These are phyloP conservation scores for Fraxinus anomala DNA, from an alignment of 257 asterid species.

Conservation along the genomic window DNA sequence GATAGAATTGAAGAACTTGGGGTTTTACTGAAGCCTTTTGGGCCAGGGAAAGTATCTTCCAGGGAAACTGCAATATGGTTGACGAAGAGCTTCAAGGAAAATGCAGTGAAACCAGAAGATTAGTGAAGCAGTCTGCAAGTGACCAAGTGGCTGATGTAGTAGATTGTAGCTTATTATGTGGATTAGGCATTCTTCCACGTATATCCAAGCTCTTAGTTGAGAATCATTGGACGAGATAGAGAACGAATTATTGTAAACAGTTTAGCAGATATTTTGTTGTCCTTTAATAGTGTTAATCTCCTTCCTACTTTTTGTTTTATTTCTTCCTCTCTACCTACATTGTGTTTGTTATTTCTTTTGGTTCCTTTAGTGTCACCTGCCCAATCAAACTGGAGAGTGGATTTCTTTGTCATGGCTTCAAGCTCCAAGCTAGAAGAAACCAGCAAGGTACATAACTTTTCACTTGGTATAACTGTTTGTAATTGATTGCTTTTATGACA, in stretches of 20 bases:
- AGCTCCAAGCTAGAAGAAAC: neutral
- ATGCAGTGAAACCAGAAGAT: constrained; percentile 53
- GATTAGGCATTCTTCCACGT: constrained; percentile 31
- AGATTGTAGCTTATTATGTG: constrained; percentile 34
- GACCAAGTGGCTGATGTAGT: constrained; percentile 40
- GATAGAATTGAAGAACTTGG: constrained; percentile 85
- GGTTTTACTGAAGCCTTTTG: constrained; percentile 78
- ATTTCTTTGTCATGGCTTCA: constrained; percentile 17
- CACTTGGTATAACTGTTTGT: constrained; percentile 16
- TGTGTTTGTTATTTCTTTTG: constrained; percentile 14
- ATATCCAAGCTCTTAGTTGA: constrained; percentile 24
- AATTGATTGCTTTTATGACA: neutral
- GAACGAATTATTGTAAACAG: constrained; percentile 25
- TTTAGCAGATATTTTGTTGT: constrained; percentile 33
- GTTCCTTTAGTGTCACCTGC: constrained; percentile 23
- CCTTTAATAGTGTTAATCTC: constrained; percentile 25
- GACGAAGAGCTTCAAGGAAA: constrained; percentile 85
- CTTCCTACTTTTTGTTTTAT: neutral
- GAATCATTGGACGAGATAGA: constrained; percentile 33
- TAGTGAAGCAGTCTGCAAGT: constrained; percentile 27
- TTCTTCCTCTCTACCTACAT: constrained; percentile 16
- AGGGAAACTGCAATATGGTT: constrained; percentile 95
- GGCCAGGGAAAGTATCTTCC: constrained; percentile 85
- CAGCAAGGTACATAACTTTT: constrained; percentile 27
- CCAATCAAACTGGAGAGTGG: constrained; percentile 10